These are phyloP conservation scores for Aristolochia californica DNA, from an alignment of 164 flowering plant species.

Conservation along the genomic window DNA sequence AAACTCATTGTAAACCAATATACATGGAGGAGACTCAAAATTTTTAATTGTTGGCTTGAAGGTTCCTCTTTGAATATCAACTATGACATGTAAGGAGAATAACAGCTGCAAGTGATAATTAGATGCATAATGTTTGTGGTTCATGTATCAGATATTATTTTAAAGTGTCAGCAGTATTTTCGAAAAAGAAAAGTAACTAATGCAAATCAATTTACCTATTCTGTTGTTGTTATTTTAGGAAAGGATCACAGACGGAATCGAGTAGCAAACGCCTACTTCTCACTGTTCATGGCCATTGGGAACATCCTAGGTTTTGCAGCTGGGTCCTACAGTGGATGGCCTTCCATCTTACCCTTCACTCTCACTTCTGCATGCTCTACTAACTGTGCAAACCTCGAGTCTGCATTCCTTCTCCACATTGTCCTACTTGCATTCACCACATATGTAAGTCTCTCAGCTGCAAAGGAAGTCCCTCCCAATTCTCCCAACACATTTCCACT, in stretches of 20 bases:
- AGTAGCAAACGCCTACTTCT: slow-evolving; percentile 88
- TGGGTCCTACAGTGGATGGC: slow-evolving; percentile 84
- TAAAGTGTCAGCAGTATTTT: too few relatives aligned
- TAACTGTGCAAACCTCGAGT: slow-evolving; percentile 87
- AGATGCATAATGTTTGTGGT: too few relatives aligned
- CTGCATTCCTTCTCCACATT: slow-evolving; percentile 71
- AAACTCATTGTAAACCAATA: too few relatives aligned
- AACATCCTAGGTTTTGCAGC: slow-evolving; percentile 90
- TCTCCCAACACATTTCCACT: slow-evolving; percentile 15
- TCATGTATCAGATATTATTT: too few relatives aligned
- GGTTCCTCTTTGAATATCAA: too few relatives aligned
- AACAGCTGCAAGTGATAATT: too few relatives aligned
- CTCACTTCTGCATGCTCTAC: slow-evolving; percentile 48
- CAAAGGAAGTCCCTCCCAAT: slow-evolving; percentile 51
- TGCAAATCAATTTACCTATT: too few relatives aligned
- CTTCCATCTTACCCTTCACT: slow-evolving; percentile 60
- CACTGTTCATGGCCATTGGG: slow-evolving; percentile 94
- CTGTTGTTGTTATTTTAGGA: slow-evolving; percentile 24
- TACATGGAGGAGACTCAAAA: too few relatives aligned
- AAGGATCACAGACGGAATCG: slow-evolving; percentile 81
- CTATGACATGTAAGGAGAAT: too few relatives aligned
- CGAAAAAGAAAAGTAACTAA: too few relatives aligned
- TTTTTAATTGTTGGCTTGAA: too few relatives aligned
- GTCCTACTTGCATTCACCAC: slow-evolving; percentile 55
- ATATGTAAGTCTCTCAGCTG: slow-evolving; percentile 54